These are phyloP conservation scores for Aspergillus saccharolyticus DNA, from an alignment of 495 filamentous ascomycete genomes.

Conservation along the genomic window DNA sequence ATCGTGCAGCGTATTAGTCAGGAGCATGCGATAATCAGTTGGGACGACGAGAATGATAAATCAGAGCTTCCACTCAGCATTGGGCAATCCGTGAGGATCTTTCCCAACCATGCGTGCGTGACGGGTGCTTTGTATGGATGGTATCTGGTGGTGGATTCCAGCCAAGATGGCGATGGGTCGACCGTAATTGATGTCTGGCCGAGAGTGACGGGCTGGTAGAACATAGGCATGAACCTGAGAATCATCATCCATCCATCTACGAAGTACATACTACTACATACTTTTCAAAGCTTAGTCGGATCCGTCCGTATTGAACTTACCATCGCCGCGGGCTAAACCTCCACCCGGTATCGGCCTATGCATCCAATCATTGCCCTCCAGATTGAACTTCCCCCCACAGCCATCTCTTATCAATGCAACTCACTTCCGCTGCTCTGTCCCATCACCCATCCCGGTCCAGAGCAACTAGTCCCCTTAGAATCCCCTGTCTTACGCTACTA, in stretches of 20 bases:
- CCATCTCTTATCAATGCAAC: neutral
- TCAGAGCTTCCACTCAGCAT: slow-evolving; percentile 26
- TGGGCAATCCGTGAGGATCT: slow-evolving; percentile 57
- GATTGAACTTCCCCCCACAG: neutral
- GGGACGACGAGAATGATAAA: slow-evolving; percentile 13
- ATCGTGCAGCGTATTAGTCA: slow-evolving; percentile 31
- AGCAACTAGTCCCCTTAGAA: neutral
- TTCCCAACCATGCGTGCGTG: slow-evolving; percentile 84
- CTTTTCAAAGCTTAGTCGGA: too few relatives aligned
- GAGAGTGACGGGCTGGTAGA: slow-evolving; percentile 24
- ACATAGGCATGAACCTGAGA: neutral
- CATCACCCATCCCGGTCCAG: neutral
- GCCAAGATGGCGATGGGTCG: slow-evolving; percentile 46
- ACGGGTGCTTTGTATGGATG: slow-evolving; percentile 66
- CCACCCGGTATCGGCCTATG: neutral
- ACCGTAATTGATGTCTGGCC: slow-evolving; percentile 68
- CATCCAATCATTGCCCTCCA: neutral
- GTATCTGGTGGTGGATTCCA: slow-evolving; percentile 72
- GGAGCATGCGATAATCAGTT: slow-evolving; percentile 33
- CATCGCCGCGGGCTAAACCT: too few relatives aligned
- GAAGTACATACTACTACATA: too few relatives aligned
- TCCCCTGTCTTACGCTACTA: neutral
- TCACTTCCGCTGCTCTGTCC: neutral
- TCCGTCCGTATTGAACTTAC: too few relatives aligned
- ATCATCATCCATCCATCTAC: too few relatives aligned